Conservation (phyloP, 2,329 filamentous ascomycete genomes). For the Exophiala lecanii-corni region DNA sequence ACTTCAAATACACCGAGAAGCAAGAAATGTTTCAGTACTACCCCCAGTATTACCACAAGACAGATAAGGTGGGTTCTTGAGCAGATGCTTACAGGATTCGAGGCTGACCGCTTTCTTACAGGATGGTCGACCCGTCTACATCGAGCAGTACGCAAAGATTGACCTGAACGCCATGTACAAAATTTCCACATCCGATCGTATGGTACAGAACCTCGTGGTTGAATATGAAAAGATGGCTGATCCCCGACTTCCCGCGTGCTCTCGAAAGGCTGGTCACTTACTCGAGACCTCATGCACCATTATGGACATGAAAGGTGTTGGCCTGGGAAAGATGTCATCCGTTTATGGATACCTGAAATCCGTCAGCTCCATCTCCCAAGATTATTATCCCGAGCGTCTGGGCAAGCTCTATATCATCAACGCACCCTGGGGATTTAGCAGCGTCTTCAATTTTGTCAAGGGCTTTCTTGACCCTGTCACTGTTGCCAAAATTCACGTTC, state of each 20-base stretch:
- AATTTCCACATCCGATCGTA: slow-evolving; percentile 86
- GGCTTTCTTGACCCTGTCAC: slow-evolving; percentile 95
- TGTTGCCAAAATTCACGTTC: slow-evolving; percentile 89
- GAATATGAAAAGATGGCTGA: slow-evolving; percentile 97
- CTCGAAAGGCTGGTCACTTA: slow-evolving; percentile 80
- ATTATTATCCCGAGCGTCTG: slow-evolving; percentile 97
- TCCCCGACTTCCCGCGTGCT: slow-evolving; percentile 89
- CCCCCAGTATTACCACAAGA: slow-evolving; percentile 97
- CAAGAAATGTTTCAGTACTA: slow-evolving; percentile 82
- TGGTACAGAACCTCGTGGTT: slow-evolving; percentile 92
- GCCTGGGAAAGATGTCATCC: slow-evolving; percentile 70
- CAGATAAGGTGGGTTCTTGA: slow-evolving; percentile 47
- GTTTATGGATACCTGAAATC: slow-evolving; percentile 85
- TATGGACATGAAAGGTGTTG: slow-evolving; percentile 96
- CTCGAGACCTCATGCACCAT: slow-evolving; percentile 98
- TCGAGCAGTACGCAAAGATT: slow-evolving; percentile 91
- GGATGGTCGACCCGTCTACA: slow-evolving; percentile 96
- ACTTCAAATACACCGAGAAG: slow-evolving; percentile 86
- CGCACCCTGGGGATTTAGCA: slow-evolving; percentile 89
- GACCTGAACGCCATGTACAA: slow-evolving; percentile 86
- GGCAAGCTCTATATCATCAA: slow-evolving; percentile 98
- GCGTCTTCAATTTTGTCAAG: slow-evolving; percentile 81
- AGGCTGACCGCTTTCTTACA: slow-evolving; percentile 34
- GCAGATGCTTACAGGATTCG: slow-evolving; percentile 2
- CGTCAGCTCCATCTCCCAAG: slow-evolving; percentile 86